Evolutionary conservation across 352 stramenopile species (phyloP), one percentile per base, ranked within the genome.

Genomic region (Blastocystis sp.): DNA sequence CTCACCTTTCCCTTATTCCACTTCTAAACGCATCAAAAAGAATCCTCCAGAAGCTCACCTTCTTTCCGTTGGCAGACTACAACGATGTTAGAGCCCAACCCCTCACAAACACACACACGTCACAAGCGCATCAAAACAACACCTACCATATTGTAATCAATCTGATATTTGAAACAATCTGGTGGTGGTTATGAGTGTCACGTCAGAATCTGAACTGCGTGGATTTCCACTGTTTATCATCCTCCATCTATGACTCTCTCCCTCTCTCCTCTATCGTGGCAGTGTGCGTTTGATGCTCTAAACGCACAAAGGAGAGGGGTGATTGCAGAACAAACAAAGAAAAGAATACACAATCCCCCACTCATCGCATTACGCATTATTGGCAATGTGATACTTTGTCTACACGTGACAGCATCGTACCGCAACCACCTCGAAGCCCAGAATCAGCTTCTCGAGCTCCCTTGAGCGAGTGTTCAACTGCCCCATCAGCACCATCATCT

Each of bases 1-100:
- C 78, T 65, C 64, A 79, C 64, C 78, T 88, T 88, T 66, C 78
- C 78, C 78, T 88, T 88, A 53, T 43, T 88, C 78, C 78, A 88
- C 65, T 88, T 88, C 78, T 88, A 84, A 23, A 53, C 21, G 59
- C 52, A 34, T 43, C n/a, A 66, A 60, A 34, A 9, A 28, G 56
- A 67, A 19, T 40, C 40, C 2, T 34, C 14, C 21, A 38, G 69
- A 48, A 53, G 5, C n/a, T 45, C 41, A 84, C 74, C 74, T 84
- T 84, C 74, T 84, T 84, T 84, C 74, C 74, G 74, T 84, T 84
- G 60, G 56, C 52, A 84, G 74, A 84, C 74, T 84, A 84, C 38
- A 84, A 65, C 65, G 23, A 69, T 0, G 74, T 84, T 84, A 84
- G 74, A 45, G 14, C 38, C 21, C 14, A 23, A 2, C 9, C 34